Evolutionary conservation across 345 rosid genomes (phyloP), one percentile per base, ranked within the genome.

Genomic region (Laguncularia racemosa): DNA sequence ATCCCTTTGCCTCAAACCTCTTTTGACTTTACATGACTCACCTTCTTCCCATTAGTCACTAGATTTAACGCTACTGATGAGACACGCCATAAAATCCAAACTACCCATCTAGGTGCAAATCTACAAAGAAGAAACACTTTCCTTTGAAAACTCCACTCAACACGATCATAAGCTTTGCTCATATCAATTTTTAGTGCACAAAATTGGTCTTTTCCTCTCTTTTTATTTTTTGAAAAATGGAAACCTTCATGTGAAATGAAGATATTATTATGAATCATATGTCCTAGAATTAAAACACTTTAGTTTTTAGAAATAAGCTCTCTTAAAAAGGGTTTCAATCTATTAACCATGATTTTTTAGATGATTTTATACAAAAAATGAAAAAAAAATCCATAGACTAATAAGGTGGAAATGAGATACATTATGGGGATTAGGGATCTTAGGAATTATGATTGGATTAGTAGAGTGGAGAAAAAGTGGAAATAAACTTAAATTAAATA

Each of bases 101-200:
- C 8, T 0, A 28, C 19, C 58, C 58, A 55, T 46, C n/a, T 28
- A 4, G 38, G 1, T 0, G 5, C 2, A 19, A 55, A 55, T 12
- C 48, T 40, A 4, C 14, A 6, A 0, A 3, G 4, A 10, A 3
- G 3, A 0, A 55, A 4, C 13, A 55, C 44, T 0, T 14, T 12
- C 12, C 6, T 1, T 14, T 38, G 10, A 14, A 56, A 56, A 15
- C 6, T 2, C 59, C 48, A 56, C 4, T 44, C 26, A 3, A 56
- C 7, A 2, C 59, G 2, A 38, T 56, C 59, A 43, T 56, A 50
- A 16, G 20, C 48, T 13, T 56, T 44, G 0, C 4, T 5, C 59
- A 56, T 56, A 8, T 56, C 59, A 6, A 56, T 12, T 16, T 56
- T 56, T 3, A 56, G 1, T 0, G 59, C 59, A 20, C 38, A 52